Base-by-base conservation (phyloP, 169 alveolate species). In the Eimeria maxima region DNA sequence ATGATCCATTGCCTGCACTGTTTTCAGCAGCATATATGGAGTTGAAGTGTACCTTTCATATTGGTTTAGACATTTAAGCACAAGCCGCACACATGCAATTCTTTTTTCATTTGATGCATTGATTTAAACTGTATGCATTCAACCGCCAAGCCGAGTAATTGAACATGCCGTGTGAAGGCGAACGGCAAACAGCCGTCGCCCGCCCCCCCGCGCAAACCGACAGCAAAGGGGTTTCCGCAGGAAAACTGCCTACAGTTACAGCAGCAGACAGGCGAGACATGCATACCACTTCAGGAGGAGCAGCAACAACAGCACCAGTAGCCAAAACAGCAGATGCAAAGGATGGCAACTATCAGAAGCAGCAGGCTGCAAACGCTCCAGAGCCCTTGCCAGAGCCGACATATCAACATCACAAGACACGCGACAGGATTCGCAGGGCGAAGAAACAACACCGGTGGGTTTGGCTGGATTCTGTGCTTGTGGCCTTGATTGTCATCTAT, bases 381-480 rank as follows among this genome's bases (percentile, higher is more conserved):
- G 4, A 27, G 53, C 84, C 84, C 29, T 20, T 78, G 38, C 89
- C 89, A 6, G 89, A 78, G 24, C 67, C 89, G 60, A 14, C 29
- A n/a, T 93, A 60, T 60, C 93, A 63, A 33, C 96, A 93, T 60
- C 74, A 44, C 29, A 93, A 93, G 29, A 93, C 96, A 45, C 69
- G 84, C 65, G 88, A 80, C 53, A 33, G 73, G 18, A 84, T 93
- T 2, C 92, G 93, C 50, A 29, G 93, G 50, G 96, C 96, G 24
- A 93, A 93, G 86, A 93, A 93, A 47, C 87, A 93, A 29, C 96
- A 93, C 87, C 55, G 96, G 95, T 76, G 57, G 42, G 65, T 73
- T 73, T 76, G 24, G 50, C 7, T n/a, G 29, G 45, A 33, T 29
- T 76, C 45, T n/a, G 18, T 20, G 11, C 11, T 33, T 33, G 0